Percentiles rank a stretch among this genome's conserved stretches.
Evolutionary conservation across 208 protist species (phyloP).

Genomic region (Trypanosoma avium): DNA sequence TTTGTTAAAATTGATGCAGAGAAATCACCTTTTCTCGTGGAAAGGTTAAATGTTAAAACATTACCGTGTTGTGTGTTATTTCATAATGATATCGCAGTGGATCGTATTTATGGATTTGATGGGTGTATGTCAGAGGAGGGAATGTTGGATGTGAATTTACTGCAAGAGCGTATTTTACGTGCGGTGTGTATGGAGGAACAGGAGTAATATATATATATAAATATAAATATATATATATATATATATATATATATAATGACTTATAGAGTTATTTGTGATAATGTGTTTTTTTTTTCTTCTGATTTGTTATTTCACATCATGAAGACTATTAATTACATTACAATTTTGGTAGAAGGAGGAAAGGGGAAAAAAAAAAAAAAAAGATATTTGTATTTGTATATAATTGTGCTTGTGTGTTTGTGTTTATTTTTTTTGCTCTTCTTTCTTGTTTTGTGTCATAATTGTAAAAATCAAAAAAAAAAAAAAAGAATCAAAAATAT

Average conservation of each 20-base stretch:
- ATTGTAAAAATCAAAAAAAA: no score
- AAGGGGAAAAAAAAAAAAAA: no score
- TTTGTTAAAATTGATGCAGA: conserved; percentile 96
- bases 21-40: conserved; percentile 93
- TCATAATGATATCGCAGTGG: conserved; percentile 92
- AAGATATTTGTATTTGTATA: no score
- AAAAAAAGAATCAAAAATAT: no score
- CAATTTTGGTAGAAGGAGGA: no score
- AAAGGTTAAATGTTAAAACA: conserved; percentile 89
- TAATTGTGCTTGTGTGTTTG: no score
- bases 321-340: no score
- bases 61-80: conserved; percentile 94
- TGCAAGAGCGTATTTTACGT: conserved; percentile 67
- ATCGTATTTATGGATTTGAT: conserved; percentile 96
- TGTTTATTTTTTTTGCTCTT: no score
- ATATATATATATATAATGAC: conserved; percentile 25
- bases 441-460: no score
- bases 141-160: conserved; percentile 72
- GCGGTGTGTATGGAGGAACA: conserved; percentile 16
- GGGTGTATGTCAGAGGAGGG: conserved; percentile 84
- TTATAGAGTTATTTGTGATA: background rate
- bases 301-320: no score
- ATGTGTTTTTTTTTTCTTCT: no score
- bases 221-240: conserved; percentile 12
- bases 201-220: background rate